Evolutionary conservation across 1,284 basidiomycete genomes (phyloP).

Genomic region (Pterulicium gracile): DNA sequence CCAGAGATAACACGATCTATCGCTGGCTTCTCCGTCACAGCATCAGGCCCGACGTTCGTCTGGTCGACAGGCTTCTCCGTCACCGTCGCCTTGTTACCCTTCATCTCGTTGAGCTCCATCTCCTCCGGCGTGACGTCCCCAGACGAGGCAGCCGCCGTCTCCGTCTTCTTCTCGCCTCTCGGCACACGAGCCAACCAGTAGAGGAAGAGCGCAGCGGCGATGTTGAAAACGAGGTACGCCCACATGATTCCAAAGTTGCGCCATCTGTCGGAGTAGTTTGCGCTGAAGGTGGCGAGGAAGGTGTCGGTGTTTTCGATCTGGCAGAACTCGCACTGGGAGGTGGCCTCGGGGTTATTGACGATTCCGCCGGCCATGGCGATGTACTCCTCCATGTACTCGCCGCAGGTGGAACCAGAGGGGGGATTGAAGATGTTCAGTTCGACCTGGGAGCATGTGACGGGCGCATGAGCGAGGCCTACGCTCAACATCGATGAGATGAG

Average conservation of each 20-base stretch:
- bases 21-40: too few species aligned
- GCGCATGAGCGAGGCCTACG: slow-evolving; percentile 17
- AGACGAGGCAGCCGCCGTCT: neutral
- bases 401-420: slow-evolving; percentile 35
- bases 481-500: slow-evolving; percentile 14
- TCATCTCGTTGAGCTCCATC: too few species aligned
- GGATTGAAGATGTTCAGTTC: slow-evolving; percentile 29
- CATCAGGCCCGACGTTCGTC: too few species aligned
- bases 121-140: neutral
- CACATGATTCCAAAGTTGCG: slow-evolving; percentile 6
- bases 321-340: slow-evolving; percentile 28
- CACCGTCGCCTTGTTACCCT: too few species aligned
- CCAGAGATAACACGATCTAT: too few species aligned
- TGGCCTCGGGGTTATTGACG: slow-evolving; percentile 32
- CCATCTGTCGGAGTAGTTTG: slow-evolving; percentile 13
- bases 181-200: slow-evolving; percentile 13
- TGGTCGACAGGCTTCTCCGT: too few species aligned
- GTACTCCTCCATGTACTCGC: slow-evolving; percentile 27
- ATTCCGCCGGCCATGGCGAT: slow-evolving; percentile 32
- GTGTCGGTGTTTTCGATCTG: slow-evolving; percentile 11
- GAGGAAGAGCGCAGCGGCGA: slow-evolving; percentile 11
- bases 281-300: slow-evolving; percentile 12
- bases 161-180: slow-evolving; percentile 7
- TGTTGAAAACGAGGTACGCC: slow-evolving; percentile 9
- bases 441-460: slow-evolving; percentile 25